A percentile compares a stretch with the other conserved stretches of the same genome.
These are phyloP conservation scores for Triticum urartu DNA, from an alignment of 176 grass and related monocot genomes.

Conservation along the genomic window DNA sequence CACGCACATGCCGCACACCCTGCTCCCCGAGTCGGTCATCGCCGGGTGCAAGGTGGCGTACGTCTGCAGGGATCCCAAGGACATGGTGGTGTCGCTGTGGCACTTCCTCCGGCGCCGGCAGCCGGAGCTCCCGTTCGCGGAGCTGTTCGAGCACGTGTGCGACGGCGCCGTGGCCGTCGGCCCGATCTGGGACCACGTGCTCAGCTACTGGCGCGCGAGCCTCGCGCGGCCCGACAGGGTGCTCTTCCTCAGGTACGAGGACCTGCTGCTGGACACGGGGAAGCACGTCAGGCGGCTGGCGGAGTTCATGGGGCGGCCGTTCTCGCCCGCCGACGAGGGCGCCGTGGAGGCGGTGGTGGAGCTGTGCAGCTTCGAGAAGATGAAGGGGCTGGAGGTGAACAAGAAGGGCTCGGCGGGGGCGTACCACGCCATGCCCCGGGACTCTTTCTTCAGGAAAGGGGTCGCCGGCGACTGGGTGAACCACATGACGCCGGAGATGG, in stretches of 20 bases:
- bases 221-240: not conserved
- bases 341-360: slow-evolving; percentile 27
- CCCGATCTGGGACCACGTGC: slow-evolving; percentile 53
- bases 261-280: slow-evolving; percentile 26
- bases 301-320: slow-evolving; percentile 44
- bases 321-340: slow-evolving; percentile 34
- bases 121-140: slow-evolving; percentile 27
- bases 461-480: slow-evolving; percentile 48
- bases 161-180: slow-evolving; percentile 37
- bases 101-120: slow-evolving; percentile 3
- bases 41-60: slow-evolving; percentile 34
- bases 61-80: slow-evolving; percentile 50
- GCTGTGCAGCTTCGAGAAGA: slow-evolving; percentile 48
- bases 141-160: slow-evolving; percentile 36
- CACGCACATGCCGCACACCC: slow-evolving; percentile 49
- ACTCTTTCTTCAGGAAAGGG: slow-evolving; percentile 40
- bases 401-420: not conserved
- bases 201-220: slow-evolving; percentile 44
- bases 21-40: slow-evolving; percentile 29
- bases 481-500: slow-evolving; percentile 44
- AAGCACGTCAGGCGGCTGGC: slow-evolving; percentile 28
- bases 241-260: slow-evolving; percentile 59
- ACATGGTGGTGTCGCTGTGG: slow-evolving; percentile 38
- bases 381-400: slow-evolving; percentile 54
- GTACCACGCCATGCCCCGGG: not conserved